A percentile compares a stretch with the other conserved stretches of the same genome.
Conservation (phyloP, 2,329 filamentous ascomycete species). For the Moelleriella libera region DNA sequence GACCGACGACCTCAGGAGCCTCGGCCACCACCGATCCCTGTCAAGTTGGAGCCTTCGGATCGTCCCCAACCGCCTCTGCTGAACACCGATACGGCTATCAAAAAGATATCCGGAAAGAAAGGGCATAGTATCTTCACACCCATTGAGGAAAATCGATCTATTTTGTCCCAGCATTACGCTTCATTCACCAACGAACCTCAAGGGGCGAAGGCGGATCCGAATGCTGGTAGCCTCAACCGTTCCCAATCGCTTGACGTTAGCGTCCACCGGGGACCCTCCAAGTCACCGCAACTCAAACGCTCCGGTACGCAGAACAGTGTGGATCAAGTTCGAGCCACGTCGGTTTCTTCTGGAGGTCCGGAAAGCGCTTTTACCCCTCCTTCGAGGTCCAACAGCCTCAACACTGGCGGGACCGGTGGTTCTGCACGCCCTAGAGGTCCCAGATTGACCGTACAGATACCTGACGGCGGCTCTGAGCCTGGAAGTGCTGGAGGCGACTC, state of each 20-base stretch:
- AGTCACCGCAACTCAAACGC: slow-evolving; percentile 41
- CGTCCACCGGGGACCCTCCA: slow-evolving; percentile 34
- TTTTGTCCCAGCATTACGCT: slow-evolving; percentile 71
- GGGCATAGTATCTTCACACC: slow-evolving; percentile 93
- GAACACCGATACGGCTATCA: slow-evolving; percentile 37
- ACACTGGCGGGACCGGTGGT: slow-evolving; percentile 35
- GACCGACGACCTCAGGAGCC: slow-evolving; percentile 33
- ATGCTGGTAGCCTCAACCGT: slow-evolving; percentile 22
- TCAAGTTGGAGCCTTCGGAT: slow-evolving; percentile 32
- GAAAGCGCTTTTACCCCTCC: slow-evolving; percentile 56
- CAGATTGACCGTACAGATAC: slow-evolving; percentile 85
- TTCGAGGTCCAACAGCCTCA: slow-evolving; percentile 63
- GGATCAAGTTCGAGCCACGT: slow-evolving; percentile 31
- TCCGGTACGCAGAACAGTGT: slow-evolving; percentile 31
- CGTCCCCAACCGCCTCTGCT: slow-evolving; percentile 30
- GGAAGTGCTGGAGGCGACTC: slow-evolving; percentile 64
- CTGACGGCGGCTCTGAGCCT: slow-evolving; percentile 71
- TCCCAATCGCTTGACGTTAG: slow-evolving; percentile 52
- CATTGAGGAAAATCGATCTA: slow-evolving; percentile 83
- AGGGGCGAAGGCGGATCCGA: slow-evolving; percentile 20
- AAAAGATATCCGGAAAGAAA: slow-evolving; percentile 60
- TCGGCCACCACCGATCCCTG: slow-evolving; percentile 25
- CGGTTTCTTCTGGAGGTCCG: slow-evolving; percentile 49
- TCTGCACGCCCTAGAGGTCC: slow-evolving; percentile 64
- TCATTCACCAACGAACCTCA: slow-evolving; percentile 45